Base-by-base conservation (phyloP, 495 filamentous ascomycete genomes). In the Monascus purpureus region DNA sequence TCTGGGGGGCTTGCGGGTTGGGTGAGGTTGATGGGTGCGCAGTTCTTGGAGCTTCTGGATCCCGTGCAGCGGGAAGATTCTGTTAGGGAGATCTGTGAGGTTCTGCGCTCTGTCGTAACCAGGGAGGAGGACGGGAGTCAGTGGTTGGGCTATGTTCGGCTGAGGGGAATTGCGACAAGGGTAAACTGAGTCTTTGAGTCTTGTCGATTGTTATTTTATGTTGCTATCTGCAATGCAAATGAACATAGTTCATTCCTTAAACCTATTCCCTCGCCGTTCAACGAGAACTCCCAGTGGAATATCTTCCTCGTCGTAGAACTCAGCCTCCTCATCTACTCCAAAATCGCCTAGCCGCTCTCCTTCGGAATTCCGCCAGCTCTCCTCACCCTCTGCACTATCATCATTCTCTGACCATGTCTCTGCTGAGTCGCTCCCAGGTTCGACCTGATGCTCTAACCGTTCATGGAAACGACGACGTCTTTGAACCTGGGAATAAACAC, bases 331-430 rank as follows among this genome's bases (percentile, higher is more conserved):
- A 42, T 93, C 86, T 0, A 94, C 82, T 1, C 90, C 90, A 51
- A 85, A 97, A 47, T 97, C 90, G 26, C 74, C 65, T 20, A 96
- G 61, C 6, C 75, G 63, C 42, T 95, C 86, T 3, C 90, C 90
- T 25, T 94, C 87, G 0, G 74, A 67, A 40, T 93, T 88, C 4
- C 63, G 71, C 90, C 90, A 96, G 5, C 56, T 67, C 39, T 76
- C 70, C 42, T 75, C 71, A 6, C 72, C 68, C 31, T 63, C 59
- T 29, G 56, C 15, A 6, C 43, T 43, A 28, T 52, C 43, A 1
- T 45, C 53, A 37, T 55, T 45, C 4, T 33, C 35, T 5, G 36
- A 29, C 9, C 39, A 34, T 11, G 38, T 31, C n/a, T 38, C 28
- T 31, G 35, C 26, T 14, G 42, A 47, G 2, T 52, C 45, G n/a